A percentile compares a stretch with the other conserved stretches of the same genome.
These are phyloP conservation scores for Blastocystis sp. DNA, from an alignment of 352 stramenopile species.

Conservation along the genomic window DNA sequence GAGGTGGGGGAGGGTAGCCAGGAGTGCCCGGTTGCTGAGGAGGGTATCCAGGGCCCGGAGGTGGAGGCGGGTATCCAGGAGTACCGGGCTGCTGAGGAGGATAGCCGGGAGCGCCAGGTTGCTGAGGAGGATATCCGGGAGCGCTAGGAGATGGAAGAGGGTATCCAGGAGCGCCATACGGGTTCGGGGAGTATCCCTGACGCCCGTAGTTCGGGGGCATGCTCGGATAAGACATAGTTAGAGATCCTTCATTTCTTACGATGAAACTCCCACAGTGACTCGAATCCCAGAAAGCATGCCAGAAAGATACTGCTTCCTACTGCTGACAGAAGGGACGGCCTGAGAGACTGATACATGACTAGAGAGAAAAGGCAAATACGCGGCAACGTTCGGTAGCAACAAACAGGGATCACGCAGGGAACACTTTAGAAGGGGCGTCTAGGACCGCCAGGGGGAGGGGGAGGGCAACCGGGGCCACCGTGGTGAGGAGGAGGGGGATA, in stretches of 20 bases:
- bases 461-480: background rate
- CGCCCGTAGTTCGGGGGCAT: no score
- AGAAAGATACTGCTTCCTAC: no score
- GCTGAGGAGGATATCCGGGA: background rate
- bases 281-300: no score
- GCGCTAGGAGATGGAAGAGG: background rate
- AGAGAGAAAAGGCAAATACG: background rate
- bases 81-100: background rate
- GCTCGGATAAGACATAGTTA: no score
- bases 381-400: background rate
- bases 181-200: background rate
- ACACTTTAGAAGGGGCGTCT: background rate
- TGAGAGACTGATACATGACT: no score
- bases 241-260: no score
- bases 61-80: background rate
- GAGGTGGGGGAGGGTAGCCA: background rate
- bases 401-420: background rate
- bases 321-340: no score
- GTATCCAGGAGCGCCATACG: background rate
- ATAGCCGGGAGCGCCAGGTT: background rate
- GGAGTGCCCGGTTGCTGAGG: no score
- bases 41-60: background rate
- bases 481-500: background rate
- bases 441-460: background rate
- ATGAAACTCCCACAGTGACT: no score